Base-by-base conservation (phyloP, 345 rosid species). In the Eucalyptus sideroxylon region DNA sequence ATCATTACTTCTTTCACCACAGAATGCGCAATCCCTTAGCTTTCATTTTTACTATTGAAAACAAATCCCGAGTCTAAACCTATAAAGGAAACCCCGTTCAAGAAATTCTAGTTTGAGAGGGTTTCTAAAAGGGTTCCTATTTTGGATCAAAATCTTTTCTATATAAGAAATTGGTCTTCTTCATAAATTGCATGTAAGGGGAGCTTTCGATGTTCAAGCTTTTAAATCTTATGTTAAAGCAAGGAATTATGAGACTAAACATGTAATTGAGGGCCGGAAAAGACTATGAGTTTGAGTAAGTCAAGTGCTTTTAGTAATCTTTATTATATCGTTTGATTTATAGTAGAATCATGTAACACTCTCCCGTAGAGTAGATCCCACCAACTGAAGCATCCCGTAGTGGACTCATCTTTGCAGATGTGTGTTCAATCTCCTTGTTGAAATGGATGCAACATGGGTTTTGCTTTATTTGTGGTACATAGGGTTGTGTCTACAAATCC, bases 371-470 rank as follows among this genome's bases (percentile, higher is more conserved):
- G 67, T 27, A 60, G 31, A 1, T 60, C 67, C 67, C 67, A 60
- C 7, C 1, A 60, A 26, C 8, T 0, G 4, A 60, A 60, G 2
- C 31, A 27, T 12, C 67, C 67, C 0, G 0, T 11, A 60, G 67
- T 60, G n/a, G 31, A 27, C 0, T 60, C 15, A 60, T 60, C 31
- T 60, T 60, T 6, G 16, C 14, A 60, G 24, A 16, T 69, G 80
- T 31, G 42, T 69, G 42, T 31, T 69, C 24, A 2, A 69, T 69
- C 42, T 8, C 42, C 42, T 31, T 0, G 19, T 19, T 16, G 10
- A 69, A 16, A 69, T 69, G 42, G 81, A 69, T 31, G 56, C 24
- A 69, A 69, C 1, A 21, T 31, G 24, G 24, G 4, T 31, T 31
- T 69, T 69, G 23, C 2, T 69, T 69, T 16, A 69, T 31, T 4